Conservation (phyloP, 2,329 filamentous ascomycete species). For the Colletotrichum filicis region DNA sequence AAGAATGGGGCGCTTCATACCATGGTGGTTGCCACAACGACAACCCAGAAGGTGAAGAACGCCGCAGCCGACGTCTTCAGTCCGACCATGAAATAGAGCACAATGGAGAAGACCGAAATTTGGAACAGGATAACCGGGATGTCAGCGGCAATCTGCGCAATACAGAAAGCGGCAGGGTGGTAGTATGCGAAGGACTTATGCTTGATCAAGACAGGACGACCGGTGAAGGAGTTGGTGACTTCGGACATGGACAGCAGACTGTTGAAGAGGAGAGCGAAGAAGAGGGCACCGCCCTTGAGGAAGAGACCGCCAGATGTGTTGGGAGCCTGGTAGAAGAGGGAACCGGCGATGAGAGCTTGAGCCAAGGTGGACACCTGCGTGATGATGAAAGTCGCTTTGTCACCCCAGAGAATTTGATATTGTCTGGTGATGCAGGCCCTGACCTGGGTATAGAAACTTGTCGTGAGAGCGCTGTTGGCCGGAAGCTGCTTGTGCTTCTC, state of each 20-base stretch:
- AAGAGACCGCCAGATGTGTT: conserved; percentile 69
- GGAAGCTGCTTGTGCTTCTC: conserved; percentile 67
- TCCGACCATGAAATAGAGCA: conserved; percentile 73
- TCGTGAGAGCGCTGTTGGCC: conserved; percentile 65
- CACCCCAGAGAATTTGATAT: conserved; percentile 74
- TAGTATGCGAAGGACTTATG: conserved; percentile 68
- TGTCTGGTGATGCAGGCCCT: conserved; percentile 67
- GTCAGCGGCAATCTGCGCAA: conserved; percentile 65
- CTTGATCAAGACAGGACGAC: conserved; percentile 68
- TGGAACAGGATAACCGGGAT: conserved; percentile 69
- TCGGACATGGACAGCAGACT: conserved; percentile 73
- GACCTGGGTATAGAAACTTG: conserved; percentile 65
- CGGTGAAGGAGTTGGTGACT: conserved; percentile 71
- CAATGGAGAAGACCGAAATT: conserved; percentile 65
- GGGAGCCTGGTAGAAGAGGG: conserved; percentile 74
- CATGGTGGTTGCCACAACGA: conserved; percentile 63
- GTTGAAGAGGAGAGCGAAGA: conserved; percentile 73
- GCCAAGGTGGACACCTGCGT: conserved; percentile 68
- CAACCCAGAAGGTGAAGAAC: conserved; percentile 72
- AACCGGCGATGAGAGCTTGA: conserved; percentile 72
- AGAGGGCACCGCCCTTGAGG: conserved; percentile 71
- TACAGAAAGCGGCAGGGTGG: conserved; percentile 68
- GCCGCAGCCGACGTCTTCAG: conserved; percentile 59
- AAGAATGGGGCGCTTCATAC: conserved; percentile 44
- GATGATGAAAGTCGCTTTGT: conserved; percentile 72